phyloP scores from a whole-genome alignment of 768 basidiomycete genomes.

The Auricularia auricula-judae region DNA sequence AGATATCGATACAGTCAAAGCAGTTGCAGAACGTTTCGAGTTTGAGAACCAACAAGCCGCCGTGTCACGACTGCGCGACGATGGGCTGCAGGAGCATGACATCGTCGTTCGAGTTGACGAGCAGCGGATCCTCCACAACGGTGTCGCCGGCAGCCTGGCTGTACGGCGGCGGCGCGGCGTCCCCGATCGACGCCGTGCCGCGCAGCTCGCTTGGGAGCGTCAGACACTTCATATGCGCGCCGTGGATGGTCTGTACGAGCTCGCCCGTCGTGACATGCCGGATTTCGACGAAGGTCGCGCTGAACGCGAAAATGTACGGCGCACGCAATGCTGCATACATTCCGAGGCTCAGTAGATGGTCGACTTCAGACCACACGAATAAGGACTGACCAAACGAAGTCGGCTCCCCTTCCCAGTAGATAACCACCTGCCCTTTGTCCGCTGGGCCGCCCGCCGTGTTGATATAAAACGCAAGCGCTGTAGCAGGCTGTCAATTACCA shows the following conservation, averaged over 20 bases:
- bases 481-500: not conserved
- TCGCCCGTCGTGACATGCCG: not conserved
- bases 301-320: not conserved
- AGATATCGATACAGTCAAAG: too few relatives aligned
- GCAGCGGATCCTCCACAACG: not conserved
- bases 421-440: not conserved
- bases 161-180: constrained; percentile 1
- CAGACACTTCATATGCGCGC: not conserved
- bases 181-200: not conserved
- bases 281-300: not conserved
- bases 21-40: too few relatives aligned
- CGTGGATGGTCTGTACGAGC: not conserved
- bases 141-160: not conserved
- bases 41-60: too few relatives aligned
- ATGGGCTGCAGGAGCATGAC: not conserved
- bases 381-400: not conserved
- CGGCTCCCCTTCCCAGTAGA: not conserved
- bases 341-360: not conserved
- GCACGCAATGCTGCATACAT: not conserved
- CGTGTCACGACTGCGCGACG: not conserved
- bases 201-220: not conserved
- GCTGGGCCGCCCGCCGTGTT: not conserved
- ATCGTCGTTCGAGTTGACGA: not conserved
- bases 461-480: not conserved
- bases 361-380: not conserved